These are phyloP conservation scores for Xylaria scruposa DNA, from an alignment of 495 filamentous ascomycete genomes.

Conservation along the genomic window DNA sequence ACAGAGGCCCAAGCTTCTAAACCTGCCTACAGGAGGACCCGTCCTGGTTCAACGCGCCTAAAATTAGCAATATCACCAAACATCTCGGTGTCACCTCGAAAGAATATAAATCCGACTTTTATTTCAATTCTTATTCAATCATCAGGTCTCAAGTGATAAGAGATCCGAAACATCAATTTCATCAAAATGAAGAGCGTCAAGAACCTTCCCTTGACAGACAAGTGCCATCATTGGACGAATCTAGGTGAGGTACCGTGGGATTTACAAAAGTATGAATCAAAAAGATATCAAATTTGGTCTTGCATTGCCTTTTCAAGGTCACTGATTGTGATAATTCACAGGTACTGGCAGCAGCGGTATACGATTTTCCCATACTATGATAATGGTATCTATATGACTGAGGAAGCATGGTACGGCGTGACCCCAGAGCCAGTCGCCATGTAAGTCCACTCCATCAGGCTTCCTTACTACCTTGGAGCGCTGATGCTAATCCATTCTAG, in stretches of 20 bases:
- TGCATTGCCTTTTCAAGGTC: background rate
- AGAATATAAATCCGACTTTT: background rate
- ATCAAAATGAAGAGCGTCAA: constrained; percentile 38
- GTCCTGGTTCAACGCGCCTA: background rate
- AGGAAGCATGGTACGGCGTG: constrained; percentile 94
- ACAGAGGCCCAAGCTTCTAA: background rate
- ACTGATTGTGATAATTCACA: constrained; percentile 39
- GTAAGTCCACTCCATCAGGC: constrained; percentile 53
- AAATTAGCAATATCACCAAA: background rate
- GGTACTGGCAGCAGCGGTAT: constrained; percentile 89
- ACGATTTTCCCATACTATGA: constrained; percentile 83
- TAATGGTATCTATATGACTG: constrained; percentile 86
- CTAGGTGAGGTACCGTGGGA: constrained; percentile 73
- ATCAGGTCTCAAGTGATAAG: background rate
- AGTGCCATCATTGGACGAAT: constrained; percentile 70
- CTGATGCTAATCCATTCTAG: constrained; percentile 48
- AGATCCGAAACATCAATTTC: background rate
- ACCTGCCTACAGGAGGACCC: background rate
- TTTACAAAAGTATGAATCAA: constrained; percentile 70
- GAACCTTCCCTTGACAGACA: constrained; percentile 53
- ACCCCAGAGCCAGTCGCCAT: constrained; percentile 89
- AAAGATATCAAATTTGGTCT: background rate
- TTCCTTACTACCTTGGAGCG: background rate
- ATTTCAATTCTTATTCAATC: background rate
- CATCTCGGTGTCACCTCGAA: background rate